These are phyloP conservation scores for Lophiostoma macrostomum DNA, from an alignment of 495 filamentous ascomycete genomes.

Conservation along the genomic window DNA sequence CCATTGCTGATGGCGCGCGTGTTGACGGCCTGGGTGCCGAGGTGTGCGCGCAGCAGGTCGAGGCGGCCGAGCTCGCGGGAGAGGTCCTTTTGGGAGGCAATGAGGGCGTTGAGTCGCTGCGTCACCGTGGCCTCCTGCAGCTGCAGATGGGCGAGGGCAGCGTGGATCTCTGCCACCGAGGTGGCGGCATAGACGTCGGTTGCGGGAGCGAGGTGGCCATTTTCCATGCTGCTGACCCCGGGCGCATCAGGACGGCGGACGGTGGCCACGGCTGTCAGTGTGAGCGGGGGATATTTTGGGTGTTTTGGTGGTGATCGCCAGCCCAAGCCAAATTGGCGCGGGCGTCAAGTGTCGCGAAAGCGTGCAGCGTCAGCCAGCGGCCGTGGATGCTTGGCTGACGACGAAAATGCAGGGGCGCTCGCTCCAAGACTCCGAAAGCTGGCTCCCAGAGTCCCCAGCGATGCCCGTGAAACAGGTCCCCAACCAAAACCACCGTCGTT, in stretches of 20 bases:
- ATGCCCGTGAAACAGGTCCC: too few relatives aligned
- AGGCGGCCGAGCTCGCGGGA: conserved; percentile 80
- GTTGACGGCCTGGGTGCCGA: conserved; percentile 82
- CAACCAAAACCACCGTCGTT: too few relatives aligned
- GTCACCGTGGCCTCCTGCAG: conserved; percentile 73
- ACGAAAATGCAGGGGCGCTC: conserved; percentile 1
- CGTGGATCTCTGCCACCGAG: conserved; percentile 73
- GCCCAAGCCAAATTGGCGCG: neutral
- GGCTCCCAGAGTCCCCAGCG: neutral
- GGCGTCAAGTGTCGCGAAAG: neutral
- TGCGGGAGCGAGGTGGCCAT: conserved; percentile 4
- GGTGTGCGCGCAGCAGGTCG: conserved; percentile 81
- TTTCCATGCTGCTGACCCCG: conserved; percentile 8
- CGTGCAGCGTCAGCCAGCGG: neutral
- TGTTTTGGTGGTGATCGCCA: neutral
- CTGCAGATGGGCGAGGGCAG: conserved; percentile 69
- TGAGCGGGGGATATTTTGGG: too few relatives aligned
- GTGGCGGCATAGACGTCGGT: conserved; percentile 63
- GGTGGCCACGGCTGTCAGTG: neutral
- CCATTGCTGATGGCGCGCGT: conserved; percentile 79
- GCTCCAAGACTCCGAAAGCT: neutral
- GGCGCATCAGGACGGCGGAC: conserved; percentile 4
- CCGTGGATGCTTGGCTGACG: conserved; percentile 18
- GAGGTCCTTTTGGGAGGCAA: conserved; percentile 78
- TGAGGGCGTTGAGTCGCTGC: conserved; percentile 66